phyloP scores from a whole-genome alignment of 257 asterid genomes.

The Solanum bulbocastanum region DNA sequence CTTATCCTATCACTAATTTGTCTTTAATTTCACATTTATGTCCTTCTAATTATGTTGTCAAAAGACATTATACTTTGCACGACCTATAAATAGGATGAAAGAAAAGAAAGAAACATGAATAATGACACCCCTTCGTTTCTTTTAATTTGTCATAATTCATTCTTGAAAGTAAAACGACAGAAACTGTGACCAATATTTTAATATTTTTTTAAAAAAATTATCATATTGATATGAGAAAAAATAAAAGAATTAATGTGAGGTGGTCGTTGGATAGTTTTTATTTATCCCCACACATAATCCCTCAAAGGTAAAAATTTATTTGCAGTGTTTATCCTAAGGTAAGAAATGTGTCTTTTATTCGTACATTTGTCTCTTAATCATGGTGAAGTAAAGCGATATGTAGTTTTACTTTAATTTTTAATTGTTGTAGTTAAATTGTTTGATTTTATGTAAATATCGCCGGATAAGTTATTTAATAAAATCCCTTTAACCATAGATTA shows the following conservation, averaged over 20 bases:
- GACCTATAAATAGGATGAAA: not conserved
- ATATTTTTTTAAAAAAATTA: too few species aligned
- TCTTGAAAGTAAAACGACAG: too few species aligned
- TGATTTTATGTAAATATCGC: too few species aligned
- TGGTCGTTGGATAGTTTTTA: too few species aligned
- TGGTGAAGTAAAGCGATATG: too few species aligned
- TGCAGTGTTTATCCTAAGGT: not conserved
- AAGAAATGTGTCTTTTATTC: not conserved
- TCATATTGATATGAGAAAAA: not conserved
- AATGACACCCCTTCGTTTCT: not conserved
- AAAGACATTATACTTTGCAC: not conserved
- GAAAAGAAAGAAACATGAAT: not conserved
- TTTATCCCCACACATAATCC: not conserved
- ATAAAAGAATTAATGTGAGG: too few species aligned
- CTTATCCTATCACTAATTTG: not conserved
- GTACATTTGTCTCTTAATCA: too few species aligned
- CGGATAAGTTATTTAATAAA: too few species aligned
- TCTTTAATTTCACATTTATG: not conserved
- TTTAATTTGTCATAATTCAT: not conserved
- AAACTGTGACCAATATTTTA: too few species aligned
- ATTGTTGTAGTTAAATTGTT: too few species aligned
- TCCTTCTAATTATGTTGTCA: not conserved
- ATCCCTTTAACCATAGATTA: too few species aligned
- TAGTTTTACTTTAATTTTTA: too few species aligned
- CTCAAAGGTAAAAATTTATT: not conserved